A percentile compares a stretch with the other conserved stretches of the same genome.
These are phyloP conservation scores for Saitozyma sp. DNA, from an alignment of 768 basidiomycete species.

Conservation along the genomic window DNA sequence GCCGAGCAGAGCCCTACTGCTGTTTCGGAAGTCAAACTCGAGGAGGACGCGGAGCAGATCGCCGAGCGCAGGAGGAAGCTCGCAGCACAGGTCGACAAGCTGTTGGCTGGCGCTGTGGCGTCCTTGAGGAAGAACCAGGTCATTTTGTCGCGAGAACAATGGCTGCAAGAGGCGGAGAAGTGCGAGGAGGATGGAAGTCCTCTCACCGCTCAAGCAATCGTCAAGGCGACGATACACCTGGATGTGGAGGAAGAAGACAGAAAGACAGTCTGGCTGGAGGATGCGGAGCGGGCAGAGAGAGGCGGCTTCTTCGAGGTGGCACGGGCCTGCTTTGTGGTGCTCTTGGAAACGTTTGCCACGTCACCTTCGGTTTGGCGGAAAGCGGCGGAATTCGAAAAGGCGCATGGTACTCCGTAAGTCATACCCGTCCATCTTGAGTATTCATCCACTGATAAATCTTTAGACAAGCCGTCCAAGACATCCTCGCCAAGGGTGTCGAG, in stretches of 20 bases:
- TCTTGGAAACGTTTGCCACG: slow-evolving; percentile 86
- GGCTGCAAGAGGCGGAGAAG: slow-evolving; percentile 91
- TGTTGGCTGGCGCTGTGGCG: slow-evolving; percentile 80
- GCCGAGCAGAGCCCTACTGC: slow-evolving; percentile 67
- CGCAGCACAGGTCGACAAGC: slow-evolving; percentile 78
- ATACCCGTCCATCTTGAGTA: slow-evolving; percentile 1
- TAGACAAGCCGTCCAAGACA: slow-evolving; percentile 76
- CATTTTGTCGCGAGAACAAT: slow-evolving; percentile 84
- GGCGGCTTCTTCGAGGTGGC: slow-evolving; percentile 77
- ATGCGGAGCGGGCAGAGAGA: slow-evolving; percentile 78
- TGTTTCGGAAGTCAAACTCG: slow-evolving; percentile 38
- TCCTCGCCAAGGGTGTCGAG: slow-evolving; percentile 77
- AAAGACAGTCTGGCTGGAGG: slow-evolving; percentile 83
- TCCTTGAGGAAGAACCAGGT: slow-evolving; percentile 80
- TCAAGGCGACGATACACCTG: slow-evolving; percentile 89
- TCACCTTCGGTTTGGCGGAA: slow-evolving; percentile 80
- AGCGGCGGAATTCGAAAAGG: slow-evolving; percentile 90
- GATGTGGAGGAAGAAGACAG: slow-evolving; percentile 95
- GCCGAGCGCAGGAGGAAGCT: slow-evolving; percentile 38
- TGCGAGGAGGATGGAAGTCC: slow-evolving; percentile 83
- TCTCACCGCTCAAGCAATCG: slow-evolving; percentile 86
- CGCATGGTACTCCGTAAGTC: slow-evolving; percentile 74
- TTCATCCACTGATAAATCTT: slow-evolving; percentile 7
- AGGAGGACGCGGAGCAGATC: slow-evolving; percentile 51
- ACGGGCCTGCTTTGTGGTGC: slow-evolving; percentile 84